These are phyloP conservation scores for Jaapia argillacea DNA, from an alignment of 768 basidiomycete genomes.

Conservation along the genomic window DNA sequence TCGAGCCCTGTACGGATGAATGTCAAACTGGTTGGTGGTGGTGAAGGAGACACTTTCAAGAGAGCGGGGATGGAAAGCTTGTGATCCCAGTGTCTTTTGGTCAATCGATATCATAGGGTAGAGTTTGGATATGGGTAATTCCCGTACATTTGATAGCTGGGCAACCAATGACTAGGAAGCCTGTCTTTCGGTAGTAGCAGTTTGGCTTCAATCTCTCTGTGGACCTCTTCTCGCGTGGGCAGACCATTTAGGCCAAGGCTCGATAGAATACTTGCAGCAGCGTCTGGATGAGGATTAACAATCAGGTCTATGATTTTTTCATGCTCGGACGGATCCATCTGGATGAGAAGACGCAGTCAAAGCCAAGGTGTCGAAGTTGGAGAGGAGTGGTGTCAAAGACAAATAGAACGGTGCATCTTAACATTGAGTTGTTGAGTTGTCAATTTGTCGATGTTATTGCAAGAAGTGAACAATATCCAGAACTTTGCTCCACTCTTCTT, in stretches of 20 bases:
- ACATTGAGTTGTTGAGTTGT: no score
- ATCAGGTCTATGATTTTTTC: slow-evolving; percentile 34
- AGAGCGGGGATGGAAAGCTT: slow-evolving; percentile 51
- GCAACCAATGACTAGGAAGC: slow-evolving; percentile 65
- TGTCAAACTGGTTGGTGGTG: slow-evolving; percentile 62
- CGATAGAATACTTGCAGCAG: slow-evolving; percentile 35
- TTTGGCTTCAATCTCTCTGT: slow-evolving; percentile 63
- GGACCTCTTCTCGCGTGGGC: slow-evolving; percentile 50
- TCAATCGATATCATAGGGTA: slow-evolving; percentile 6
- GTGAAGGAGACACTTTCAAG: slow-evolving; percentile 54
- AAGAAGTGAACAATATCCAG: not conserved
- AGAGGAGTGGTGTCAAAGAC: not conserved
- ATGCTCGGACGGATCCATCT: slow-evolving; percentile 29
- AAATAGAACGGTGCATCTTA: not conserved
- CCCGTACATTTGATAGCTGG: slow-evolving; percentile 81
- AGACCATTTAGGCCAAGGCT: slow-evolving; percentile 46
- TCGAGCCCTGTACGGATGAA: slow-evolving; percentile 74
- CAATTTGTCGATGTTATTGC: not conserved
- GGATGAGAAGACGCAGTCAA: slow-evolving; percentile 5
- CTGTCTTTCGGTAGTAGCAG: slow-evolving; percentile 59
- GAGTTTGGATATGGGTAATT: no score
- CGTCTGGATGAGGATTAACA: slow-evolving; percentile 29
- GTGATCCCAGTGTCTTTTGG: slow-evolving; percentile 62
- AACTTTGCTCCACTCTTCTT: no score
- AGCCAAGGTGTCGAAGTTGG: not conserved